These are phyloP conservation scores for Pleurotus citrinopileatus DNA, from an alignment of 768 basidiomycete genomes.

Conservation along the genomic window DNA sequence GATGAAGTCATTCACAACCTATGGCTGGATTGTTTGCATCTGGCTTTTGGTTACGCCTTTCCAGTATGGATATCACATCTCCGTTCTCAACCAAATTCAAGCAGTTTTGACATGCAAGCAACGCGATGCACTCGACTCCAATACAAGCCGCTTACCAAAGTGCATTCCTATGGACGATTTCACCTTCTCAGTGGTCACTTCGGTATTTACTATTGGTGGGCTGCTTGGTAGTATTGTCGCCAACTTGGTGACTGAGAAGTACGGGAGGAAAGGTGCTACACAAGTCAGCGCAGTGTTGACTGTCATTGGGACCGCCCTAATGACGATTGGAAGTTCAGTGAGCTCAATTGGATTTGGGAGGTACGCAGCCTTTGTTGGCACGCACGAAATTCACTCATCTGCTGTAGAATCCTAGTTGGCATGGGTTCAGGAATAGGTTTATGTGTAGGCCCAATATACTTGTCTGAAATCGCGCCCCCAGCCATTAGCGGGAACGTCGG, in stretches of 20 bases:
- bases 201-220: slow-evolving; percentile 86
- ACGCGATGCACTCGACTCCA: slow-evolving; percentile 18
- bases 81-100: slow-evolving; percentile 87
- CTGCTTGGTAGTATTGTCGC: slow-evolving; percentile 72
- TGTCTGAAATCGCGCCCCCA: slow-evolving; percentile 82
- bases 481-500: slow-evolving; percentile 75
- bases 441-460: slow-evolving; percentile 79
- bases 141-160: slow-evolving; percentile 42
- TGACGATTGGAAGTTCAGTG: slow-evolving; percentile 60
- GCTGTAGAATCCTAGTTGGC: slow-evolving; percentile 59
- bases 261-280: slow-evolving; percentile 69
- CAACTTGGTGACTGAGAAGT: slow-evolving; percentile 64
- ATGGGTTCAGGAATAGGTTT: slow-evolving; percentile 69
- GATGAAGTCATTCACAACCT: slow-evolving; percentile 43
- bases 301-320: slow-evolving; percentile 59
- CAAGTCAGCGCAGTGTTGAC: slow-evolving; percentile 55
- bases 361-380: slow-evolving; percentile 29
- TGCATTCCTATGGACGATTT: slow-evolving; percentile 81
- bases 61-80: slow-evolving; percentile 90
- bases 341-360: slow-evolving; percentile 61
- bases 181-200: slow-evolving; percentile 79
- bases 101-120: slow-evolving; percentile 69
- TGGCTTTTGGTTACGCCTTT: slow-evolving; percentile 70
- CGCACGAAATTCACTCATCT: slow-evolving; percentile 4
- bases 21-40: slow-evolving; percentile 63